phyloP scores from a whole-genome alignment of 2,329 filamentous ascomycete genomes.

The Pseudofabraea citricarpa region DNA sequence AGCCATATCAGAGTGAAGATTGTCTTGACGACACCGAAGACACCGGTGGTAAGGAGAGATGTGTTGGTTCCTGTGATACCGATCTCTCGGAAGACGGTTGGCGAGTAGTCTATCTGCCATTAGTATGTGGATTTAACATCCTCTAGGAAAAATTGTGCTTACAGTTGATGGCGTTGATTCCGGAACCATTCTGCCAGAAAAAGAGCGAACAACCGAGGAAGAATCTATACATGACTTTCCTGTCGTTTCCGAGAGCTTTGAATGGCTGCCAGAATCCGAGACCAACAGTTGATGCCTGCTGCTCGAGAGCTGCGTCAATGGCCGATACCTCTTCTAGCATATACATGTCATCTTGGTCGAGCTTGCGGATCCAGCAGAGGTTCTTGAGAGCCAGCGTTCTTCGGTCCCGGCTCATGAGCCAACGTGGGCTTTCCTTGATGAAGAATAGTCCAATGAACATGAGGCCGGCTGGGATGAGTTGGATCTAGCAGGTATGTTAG shows the following conservation, averaged over 20 bases:
- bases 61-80: slow-evolving; percentile 53
- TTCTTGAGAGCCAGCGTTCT: slow-evolving; percentile 53
- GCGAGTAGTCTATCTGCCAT: no score
- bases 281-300: slow-evolving; percentile 56
- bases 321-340: slow-evolving; percentile 32
- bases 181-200: slow-evolving; percentile 68
- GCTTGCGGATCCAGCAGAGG: slow-evolving; percentile 61
- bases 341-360: slow-evolving; percentile 42
- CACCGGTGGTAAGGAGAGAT: slow-evolving; percentile 64
- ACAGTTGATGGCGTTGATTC: slow-evolving; percentile 44
- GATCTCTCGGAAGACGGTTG: slow-evolving; percentile 61
- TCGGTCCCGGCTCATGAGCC: slow-evolving; percentile 59
- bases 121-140: no score
- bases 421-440: slow-evolving; percentile 63
- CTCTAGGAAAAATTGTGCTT: no score
- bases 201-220: slow-evolving; percentile 70
- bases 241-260: slow-evolving; percentile 45
- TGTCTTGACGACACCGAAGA: slow-evolving; percentile 68
- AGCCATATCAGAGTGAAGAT: slow-evolving; percentile 58
- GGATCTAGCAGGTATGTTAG: slow-evolving; percentile 31
- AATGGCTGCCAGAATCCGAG: slow-evolving; percentile 66
- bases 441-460: slow-evolving; percentile 55
- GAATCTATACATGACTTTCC: slow-evolving; percentile 63
- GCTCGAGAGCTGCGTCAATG: slow-evolving; percentile 64
- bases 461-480: slow-evolving; percentile 61